Percentiles rank a stretch among this genome's conserved stretches.
phyloP scores from a whole-genome alignment of 768 basidiomycete genomes.

The Psilocybe cyanescens region DNA sequence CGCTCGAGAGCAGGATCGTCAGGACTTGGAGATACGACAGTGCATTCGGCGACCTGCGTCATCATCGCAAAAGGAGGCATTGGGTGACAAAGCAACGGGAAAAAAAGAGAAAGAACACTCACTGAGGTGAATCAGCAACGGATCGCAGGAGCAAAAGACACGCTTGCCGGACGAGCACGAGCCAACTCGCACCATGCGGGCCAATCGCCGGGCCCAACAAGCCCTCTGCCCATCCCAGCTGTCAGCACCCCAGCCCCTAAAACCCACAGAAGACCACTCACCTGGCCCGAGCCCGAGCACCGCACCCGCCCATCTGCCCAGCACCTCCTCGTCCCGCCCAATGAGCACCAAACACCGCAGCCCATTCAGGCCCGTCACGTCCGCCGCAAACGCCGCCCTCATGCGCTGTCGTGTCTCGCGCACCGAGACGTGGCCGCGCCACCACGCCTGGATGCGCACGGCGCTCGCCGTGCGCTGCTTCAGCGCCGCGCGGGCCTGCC shows the following conservation, averaged over 20 bases:
- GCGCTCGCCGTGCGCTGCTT: conserved; percentile 64
- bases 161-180: conserved; percentile 58
- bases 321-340: conserved; percentile 41
- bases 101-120: conserved; percentile 28
- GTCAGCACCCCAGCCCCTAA: not conserved
- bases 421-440: conserved; percentile 53
- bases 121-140: conserved; percentile 54
- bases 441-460: conserved; percentile 68
- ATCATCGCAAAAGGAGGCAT: conserved; percentile 1
- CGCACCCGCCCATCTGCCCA: conserved; percentile 50
- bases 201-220: conserved; percentile 44
- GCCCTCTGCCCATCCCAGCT: conserved; percentile 29
- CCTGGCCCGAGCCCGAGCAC: conserved; percentile 36
- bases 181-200: conserved; percentile 51
- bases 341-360: conserved; percentile 70
- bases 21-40: conserved; percentile 54
- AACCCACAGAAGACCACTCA: conserved; percentile 23
- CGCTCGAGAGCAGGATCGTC: conserved; percentile 44
- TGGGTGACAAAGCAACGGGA: not conserved
- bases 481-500: conserved; percentile 59
- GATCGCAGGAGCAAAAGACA: conserved; percentile 55
- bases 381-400: conserved; percentile 50
- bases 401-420: conserved; percentile 48
- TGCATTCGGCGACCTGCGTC: conserved; percentile 50
- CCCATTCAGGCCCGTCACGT: conserved; percentile 52